Percentiles rank a stretch among this genome's conserved stretches.
Conservation (phyloP, 495 filamentous ascomycete species). For the Daldinia vernicosa region DNA sequence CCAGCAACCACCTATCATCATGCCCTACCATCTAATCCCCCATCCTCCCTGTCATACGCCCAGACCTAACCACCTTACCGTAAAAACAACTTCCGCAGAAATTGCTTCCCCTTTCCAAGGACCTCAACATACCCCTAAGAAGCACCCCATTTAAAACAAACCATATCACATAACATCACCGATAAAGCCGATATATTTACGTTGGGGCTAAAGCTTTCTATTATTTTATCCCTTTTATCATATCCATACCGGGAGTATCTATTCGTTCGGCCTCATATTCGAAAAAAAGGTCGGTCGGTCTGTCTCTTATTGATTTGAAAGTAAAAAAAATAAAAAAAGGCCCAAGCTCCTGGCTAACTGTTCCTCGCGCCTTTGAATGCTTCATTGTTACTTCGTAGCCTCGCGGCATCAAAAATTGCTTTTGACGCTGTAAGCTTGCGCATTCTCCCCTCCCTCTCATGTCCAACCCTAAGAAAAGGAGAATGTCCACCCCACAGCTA, state of each 20-base stretch:
- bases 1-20: neutral
- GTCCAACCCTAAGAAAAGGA: slow-evolving; percentile 17
- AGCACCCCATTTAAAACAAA: neutral
- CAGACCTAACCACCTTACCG: neutral
- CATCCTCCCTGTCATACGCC: neutral
- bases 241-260: slow-evolving; percentile 23
- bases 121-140: neutral
- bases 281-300: slow-evolving; percentile 3
- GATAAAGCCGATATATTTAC: neutral
- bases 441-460: slow-evolving; percentile 7
- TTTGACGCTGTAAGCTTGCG: slow-evolving; percentile 12
- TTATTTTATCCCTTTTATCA: slow-evolving; percentile 26
- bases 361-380: slow-evolving; percentile 12
- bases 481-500: slow-evolving; percentile 14
- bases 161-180: neutral
- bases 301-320: slow-evolving; percentile 4
- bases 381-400: slow-evolving; percentile 9
- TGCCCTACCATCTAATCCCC: neutral
- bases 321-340: neutral
- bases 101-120: neutral
- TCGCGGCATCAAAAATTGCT: slow-evolving; percentile 12
- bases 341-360: slow-evolving; percentile 11
- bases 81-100: neutral
- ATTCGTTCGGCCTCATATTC: slow-evolving; percentile 25
- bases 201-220: slow-evolving; percentile 23